phyloP scores from a whole-genome alignment of 2,329 filamentous ascomycete species.

The Pyrenophora graminea region DNA sequence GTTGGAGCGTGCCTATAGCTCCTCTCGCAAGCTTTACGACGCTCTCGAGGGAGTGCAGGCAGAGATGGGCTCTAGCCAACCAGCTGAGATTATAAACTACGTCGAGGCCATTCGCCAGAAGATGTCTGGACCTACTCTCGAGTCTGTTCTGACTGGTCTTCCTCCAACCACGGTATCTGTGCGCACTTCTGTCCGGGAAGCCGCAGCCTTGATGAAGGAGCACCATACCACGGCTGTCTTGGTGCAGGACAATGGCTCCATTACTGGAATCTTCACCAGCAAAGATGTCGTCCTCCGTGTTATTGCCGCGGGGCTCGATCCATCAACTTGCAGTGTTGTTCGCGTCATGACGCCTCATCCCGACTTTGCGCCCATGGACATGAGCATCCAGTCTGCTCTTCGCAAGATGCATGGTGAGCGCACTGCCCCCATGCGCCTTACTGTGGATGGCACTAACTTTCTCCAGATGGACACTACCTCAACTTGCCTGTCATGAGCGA shows the following conservation, averaged over 20 bases:
- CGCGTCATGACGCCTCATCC: conserved; percentile 99
- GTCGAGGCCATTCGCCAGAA: conserved; percentile 93
- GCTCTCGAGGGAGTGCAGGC: conserved; percentile 97
- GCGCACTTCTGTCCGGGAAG: conserved; percentile 93
- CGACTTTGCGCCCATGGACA: conserved; percentile 97
- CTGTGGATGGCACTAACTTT: conserved; percentile 18
- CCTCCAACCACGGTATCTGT: conserved; percentile 95
- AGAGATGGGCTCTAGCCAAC: conserved; percentile 91
- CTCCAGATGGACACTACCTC: conserved; percentile 91
- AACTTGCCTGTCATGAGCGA: conserved; percentile 99
- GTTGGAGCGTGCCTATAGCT: conserved; percentile 94
- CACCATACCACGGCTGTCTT: conserved; percentile 96
- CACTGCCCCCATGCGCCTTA: not conserved
- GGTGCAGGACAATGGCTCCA: conserved; percentile 94
- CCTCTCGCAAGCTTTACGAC: conserved; percentile 97
- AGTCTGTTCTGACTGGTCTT: conserved; percentile 88
- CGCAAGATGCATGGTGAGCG: conserved; percentile 96
- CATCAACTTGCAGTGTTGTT: conserved; percentile 92
- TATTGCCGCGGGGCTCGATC: conserved; percentile 94
- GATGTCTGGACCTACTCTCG: conserved; percentile 96
- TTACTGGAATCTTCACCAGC: conserved; percentile 98
- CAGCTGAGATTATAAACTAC: conserved; percentile 98
- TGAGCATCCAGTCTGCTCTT: conserved; percentile 97
- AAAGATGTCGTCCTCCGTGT: conserved; percentile 98
- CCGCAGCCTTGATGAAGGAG: conserved; percentile 95